Evolutionary conservation across 441 rosid species (phyloP).

Genomic region (Breynia disticha): DNA sequence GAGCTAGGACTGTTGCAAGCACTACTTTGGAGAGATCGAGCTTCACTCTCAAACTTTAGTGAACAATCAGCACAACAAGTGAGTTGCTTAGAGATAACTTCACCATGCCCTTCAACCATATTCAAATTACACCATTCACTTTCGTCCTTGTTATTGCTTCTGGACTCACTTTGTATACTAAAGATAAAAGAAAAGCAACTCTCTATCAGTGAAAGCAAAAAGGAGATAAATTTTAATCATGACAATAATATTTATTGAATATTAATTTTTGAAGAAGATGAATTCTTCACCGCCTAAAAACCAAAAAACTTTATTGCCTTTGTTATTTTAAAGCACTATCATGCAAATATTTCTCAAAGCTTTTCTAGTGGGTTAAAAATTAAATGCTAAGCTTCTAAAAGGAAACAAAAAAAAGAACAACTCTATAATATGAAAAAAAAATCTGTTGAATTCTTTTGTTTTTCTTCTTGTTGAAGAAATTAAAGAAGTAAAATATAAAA

Average conservation of each 20-base stretch:
- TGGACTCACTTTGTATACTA: conserved; percentile 33
- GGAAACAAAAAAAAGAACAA: conserved; percentile 5
- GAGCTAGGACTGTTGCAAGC: conserved; percentile 20
- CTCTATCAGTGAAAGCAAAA: too few relatives aligned
- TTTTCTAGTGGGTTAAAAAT: background rate
- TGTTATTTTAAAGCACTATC: too few relatives aligned
- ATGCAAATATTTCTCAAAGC: too few relatives aligned
- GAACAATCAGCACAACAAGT: conserved; percentile 29
- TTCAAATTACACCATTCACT: conserved; percentile 22
- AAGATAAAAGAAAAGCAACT: conserved; percentile 1
- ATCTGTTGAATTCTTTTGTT: background rate
- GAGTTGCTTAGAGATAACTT: conserved; percentile 17
- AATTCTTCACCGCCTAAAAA: too few relatives aligned
- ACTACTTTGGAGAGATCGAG: conserved; percentile 17
- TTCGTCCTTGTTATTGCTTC: conserved; percentile 30
- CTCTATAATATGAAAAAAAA: conserved; percentile 5
- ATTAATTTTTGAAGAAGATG: too few relatives aligned
- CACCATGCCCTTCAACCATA: conserved; percentile 23
- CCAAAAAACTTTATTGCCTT: too few relatives aligned
- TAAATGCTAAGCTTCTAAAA: conserved; percentile 12
- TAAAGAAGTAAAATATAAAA: background rate
- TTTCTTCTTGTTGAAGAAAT: conserved; percentile 1
- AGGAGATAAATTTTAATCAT: too few relatives aligned
- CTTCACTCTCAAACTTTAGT: conserved; percentile 23
- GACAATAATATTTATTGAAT: too few relatives aligned